Conservation (phyloP, 23 red algal species). For the Agarophyton chilense region DNA sequence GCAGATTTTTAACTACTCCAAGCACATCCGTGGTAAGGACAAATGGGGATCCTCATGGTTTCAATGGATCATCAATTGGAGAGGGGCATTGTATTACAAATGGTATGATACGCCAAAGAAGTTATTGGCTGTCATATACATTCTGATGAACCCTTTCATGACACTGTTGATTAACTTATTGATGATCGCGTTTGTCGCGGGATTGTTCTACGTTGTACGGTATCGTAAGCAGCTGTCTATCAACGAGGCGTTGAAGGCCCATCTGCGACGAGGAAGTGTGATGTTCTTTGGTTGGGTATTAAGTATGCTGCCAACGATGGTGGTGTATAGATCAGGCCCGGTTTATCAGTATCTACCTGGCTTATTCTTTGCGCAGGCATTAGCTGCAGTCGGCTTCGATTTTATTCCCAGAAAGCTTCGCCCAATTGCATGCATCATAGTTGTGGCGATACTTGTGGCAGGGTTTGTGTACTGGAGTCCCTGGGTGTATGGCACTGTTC, state of each 20-base stretch:
- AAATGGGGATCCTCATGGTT: slow-evolving; percentile 86
- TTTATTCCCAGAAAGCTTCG: slow-evolving; percentile 43
- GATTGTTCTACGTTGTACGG: slow-evolving; percentile 61
- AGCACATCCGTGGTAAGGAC: slow-evolving; percentile 78
- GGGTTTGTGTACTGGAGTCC: slow-evolving; percentile 87
- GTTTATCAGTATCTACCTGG: slow-evolving; percentile 93
- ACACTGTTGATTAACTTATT: slow-evolving; percentile 42
- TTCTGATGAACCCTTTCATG: slow-evolving; percentile 78
- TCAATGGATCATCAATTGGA: slow-evolving; percentile 83
- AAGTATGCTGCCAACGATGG: slow-evolving; percentile 81
- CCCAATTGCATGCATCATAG: not conserved
- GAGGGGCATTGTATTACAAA: slow-evolving; percentile 85
- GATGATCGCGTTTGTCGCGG: slow-evolving; percentile 50
- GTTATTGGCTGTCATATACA: slow-evolving; percentile 75
- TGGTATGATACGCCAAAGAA: not conserved
- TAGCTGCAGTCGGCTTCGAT: slow-evolving; percentile 72
- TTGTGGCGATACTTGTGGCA: slow-evolving; percentile 23
- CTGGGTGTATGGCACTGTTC: slow-evolving; percentile 78
- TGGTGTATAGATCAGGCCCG: slow-evolving; percentile 78
- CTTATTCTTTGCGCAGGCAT: slow-evolving; percentile 83
- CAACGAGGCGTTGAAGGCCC: slow-evolving; percentile 30
- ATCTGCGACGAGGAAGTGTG: slow-evolving; percentile 45
- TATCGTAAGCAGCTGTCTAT: slow-evolving; percentile 48
- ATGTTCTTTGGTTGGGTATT: slow-evolving; percentile 84
- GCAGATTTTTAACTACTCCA: slow-evolving; percentile 81